Evolutionary conservation across 352 stramenopile species (phyloP), one percentile per base, ranked within the genome.

Genomic region (Saprolegnia parasitica): DNA sequence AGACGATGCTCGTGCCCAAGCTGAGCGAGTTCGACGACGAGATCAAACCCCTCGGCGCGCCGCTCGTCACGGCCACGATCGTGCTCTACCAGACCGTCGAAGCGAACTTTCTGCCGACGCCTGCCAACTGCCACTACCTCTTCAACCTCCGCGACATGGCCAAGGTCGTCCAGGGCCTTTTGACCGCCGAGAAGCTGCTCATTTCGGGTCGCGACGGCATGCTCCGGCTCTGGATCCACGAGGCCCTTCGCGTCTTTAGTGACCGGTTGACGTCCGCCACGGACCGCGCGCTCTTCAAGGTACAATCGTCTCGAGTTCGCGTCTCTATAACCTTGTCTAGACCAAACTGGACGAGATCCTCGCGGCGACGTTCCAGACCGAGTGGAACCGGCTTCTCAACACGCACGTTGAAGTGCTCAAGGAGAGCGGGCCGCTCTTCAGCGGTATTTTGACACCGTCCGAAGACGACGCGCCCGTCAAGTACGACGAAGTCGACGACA

Each of bases 81-180:
- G 83, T 88, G 56, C 75, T 97, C 0, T 97, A 97, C 73, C 82
- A 95, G 39, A 78, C 82, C 21, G 87, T 96, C 9, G 66, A 93
- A 20, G 80, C 90, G n/a, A 76, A 85, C 21, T 95, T 97, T 50
- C 56, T 96, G n/a, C 89, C 89, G 6, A 96, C 89, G 0, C 89
- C 89, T 20, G 83, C 81, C 4, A 97, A 97, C 57, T 95, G 81
- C 58, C 88, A 96, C 72, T 96, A 97, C 56, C 68, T 95, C 16
- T 96, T 96, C 63, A 96, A 96, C 68, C 54, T 96, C 35, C 81
- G 89, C 45, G 89, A 97, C 68, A 94, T 97, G 78, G 85, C 89
- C 5, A 89, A 93, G 72, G 88, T 96, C 11, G 77, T 97, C 20
- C 89, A 96, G 61, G 89, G 89, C 5, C 50, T 96, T 0, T 40